Base-by-base conservation (phyloP, 192 early-diverging fungal genomes). In the Coemansia guatemalensis region DNA sequence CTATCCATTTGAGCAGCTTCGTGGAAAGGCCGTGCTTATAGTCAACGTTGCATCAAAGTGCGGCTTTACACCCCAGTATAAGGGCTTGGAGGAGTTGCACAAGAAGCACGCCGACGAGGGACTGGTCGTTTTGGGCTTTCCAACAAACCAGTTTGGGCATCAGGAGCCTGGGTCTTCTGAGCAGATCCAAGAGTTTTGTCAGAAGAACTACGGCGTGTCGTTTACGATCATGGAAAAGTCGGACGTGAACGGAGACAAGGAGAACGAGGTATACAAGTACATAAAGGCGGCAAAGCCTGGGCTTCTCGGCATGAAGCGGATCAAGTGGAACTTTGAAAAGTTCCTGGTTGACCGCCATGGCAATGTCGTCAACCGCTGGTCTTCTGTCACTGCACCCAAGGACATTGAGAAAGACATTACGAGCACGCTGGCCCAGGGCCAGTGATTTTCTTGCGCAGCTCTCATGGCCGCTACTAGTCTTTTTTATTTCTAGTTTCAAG, bases 41-140 rank as follows among this genome's bases (percentile, higher is more conserved):
- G 92, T 94, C 69, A 98, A 98, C 75, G 89, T 92, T 12, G 95
- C 94, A 24, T 92, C 90, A 60, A 86, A 93, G 81, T 97, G 95
- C 78, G 93, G 94, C 9, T 92, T 91, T 69, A 92, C 92, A 32
- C 73, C 80, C 7, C 93, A 95, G 74, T 92, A 92, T 80, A 69
- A 74, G 26, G 88, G 83, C 17, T 82, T 93, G 18, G 84, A 92
- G 71, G 67, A 84, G 53, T 73, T 93, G 55, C 83, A 90, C 74
- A 62, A 90, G 48, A 83, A 84, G 51, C 88, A 88, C 66, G 73
- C 83, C 29, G 84, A 85, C 48, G 60, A 83, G 48, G 94, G 92
- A 12, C 85, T 98, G 52, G 88, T 88, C 25, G 74, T 98, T 48
- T 73, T 97, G 55, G 95, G 93, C n/a, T 92, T 92, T 75, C 96